Conservation (phyloP, 768 basidiomycete genomes). For the Rhodotorula diobovata region DNA sequence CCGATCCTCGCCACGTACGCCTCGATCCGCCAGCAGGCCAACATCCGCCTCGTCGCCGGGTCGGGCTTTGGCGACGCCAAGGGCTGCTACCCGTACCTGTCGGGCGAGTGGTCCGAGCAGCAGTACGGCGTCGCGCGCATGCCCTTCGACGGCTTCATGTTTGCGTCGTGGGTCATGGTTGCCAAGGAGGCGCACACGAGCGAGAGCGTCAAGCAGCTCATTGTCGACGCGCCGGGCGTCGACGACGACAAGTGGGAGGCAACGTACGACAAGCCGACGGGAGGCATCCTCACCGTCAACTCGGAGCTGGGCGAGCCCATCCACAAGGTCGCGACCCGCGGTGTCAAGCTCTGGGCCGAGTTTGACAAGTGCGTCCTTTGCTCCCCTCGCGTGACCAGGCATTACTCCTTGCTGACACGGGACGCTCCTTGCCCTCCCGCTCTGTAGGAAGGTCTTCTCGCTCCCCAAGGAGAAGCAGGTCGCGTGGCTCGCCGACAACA, state of each 20-base stretch:
- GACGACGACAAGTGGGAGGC: constrained; percentile 86
- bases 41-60: constrained; percentile 85
- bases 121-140: constrained; percentile 81
- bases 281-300: constrained; percentile 91
- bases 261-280: constrained; percentile 88
- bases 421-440: not conserved
- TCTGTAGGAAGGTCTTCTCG: constrained; percentile 68
- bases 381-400: not conserved
- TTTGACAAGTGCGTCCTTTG: constrained; percentile 65
- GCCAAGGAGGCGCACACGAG: constrained; percentile 97
- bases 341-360: constrained; percentile 97
- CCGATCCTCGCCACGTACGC: constrained; percentile 86
- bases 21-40: constrained; percentile 78
- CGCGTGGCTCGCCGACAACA: constrained; percentile 79
- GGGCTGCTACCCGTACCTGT: constrained; percentile 94
- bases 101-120: constrained; percentile 86
- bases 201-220: constrained; percentile 90
- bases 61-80: constrained; percentile 83
- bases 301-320: constrained; percentile 94
- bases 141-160: constrained; percentile 97
- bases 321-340: constrained; percentile 97
- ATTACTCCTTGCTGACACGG: no score
- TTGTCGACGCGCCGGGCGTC: constrained; percentile 89
- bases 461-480: constrained; percentile 91
- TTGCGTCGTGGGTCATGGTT: constrained; percentile 95